Evolutionary conservation across 2,329 filamentous ascomycete species (phyloP).

Genomic region (Pleurostoma richardsiae): DNA sequence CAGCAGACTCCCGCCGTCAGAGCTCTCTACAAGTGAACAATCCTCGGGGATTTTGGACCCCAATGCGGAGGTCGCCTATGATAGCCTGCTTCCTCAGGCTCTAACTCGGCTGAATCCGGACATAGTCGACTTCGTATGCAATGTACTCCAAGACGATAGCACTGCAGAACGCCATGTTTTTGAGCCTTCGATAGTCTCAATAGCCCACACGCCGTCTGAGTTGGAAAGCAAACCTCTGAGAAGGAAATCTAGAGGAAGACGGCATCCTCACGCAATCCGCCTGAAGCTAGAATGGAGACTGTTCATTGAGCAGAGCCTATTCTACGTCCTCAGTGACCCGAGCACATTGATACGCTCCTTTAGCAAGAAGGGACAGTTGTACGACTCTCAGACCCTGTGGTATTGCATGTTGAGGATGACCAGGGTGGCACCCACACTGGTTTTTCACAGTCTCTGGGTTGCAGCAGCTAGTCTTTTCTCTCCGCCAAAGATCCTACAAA

Average conservation of each 20-base stretch:
- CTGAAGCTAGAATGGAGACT: slow-evolving; percentile 44
- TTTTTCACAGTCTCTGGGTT: slow-evolving; percentile 62
- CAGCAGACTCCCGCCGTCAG: slow-evolving; percentile 3
- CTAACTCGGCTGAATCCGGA: slow-evolving; percentile 48
- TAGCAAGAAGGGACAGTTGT: slow-evolving; percentile 41
- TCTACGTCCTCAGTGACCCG: slow-evolving; percentile 57
- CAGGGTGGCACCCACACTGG: slow-evolving; percentile 49
- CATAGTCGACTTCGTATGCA: slow-evolving; percentile 55
- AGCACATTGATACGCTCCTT: slow-evolving; percentile 53
- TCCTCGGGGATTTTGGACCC: slow-evolving; percentile 4
- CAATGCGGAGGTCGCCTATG: slow-evolving; percentile 18
- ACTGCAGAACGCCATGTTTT: slow-evolving; percentile 45
- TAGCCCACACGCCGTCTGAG: slow-evolving; percentile 17
- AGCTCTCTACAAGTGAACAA: slow-evolving; percentile 8
- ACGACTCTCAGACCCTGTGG: slow-evolving; percentile 59
- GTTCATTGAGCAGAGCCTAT: slow-evolving; percentile 61
- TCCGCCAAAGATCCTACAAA: slow-evolving; percentile 41
- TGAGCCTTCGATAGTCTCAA: slow-evolving; percentile 29
- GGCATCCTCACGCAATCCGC: slow-evolving; percentile 1
- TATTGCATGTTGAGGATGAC: slow-evolving; percentile 59
- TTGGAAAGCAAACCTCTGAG: slow-evolving; percentile 23
- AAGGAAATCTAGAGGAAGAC: slow-evolving; percentile 19
- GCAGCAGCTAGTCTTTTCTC: slow-evolving; percentile 53
- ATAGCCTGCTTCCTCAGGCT: slow-evolving; percentile 49
- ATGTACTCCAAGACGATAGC: slow-evolving; percentile 52